A percentile compares a stretch with the other conserved stretches of the same genome.
These are phyloP conservation scores for Phlebiopsis gigantea DNA, from an alignment of 768 basidiomycete genomes.

Conservation along the genomic window DNA sequence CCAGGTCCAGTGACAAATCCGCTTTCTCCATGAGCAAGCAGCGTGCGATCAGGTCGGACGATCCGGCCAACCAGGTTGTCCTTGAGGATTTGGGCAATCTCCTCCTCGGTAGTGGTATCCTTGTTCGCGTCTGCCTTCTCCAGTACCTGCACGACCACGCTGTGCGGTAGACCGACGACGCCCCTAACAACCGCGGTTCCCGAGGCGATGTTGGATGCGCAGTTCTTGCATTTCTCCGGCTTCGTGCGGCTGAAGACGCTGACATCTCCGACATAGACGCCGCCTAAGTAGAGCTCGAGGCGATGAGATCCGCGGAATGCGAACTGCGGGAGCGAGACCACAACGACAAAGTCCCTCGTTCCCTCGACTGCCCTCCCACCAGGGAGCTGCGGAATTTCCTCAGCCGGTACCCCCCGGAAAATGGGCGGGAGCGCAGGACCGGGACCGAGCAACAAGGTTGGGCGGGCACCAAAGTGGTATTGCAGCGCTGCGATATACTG, in stretches of 20 bases:
- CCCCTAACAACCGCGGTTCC: not conserved
- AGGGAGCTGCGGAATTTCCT: too few species aligned
- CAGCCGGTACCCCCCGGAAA: not conserved
- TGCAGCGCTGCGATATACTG: conserved; percentile 6
- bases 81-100: not conserved
- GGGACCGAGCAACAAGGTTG: too few species aligned
- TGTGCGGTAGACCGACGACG: not conserved
- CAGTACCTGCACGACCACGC: not conserved
- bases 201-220: not conserved
- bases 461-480: not conserved
- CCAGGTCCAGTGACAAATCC: too few species aligned
- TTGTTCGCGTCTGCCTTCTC: not conserved
- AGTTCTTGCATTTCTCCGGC: not conserved
- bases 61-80: too few species aligned
- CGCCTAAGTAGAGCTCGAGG: not conserved
- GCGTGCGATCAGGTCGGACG: too few species aligned
- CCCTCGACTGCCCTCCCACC: not conserved
- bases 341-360: conserved; percentile 1
- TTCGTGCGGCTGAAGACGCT: not conserved
- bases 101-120: not conserved
- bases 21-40: too few species aligned
- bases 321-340: not conserved
- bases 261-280: not conserved
- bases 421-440: not conserved
- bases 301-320: conserved; percentile 1